Evolutionary conservation across 495 filamentous ascomycete genomes (phyloP).

Genomic region (Pseudevernia furfuracea): DNA sequence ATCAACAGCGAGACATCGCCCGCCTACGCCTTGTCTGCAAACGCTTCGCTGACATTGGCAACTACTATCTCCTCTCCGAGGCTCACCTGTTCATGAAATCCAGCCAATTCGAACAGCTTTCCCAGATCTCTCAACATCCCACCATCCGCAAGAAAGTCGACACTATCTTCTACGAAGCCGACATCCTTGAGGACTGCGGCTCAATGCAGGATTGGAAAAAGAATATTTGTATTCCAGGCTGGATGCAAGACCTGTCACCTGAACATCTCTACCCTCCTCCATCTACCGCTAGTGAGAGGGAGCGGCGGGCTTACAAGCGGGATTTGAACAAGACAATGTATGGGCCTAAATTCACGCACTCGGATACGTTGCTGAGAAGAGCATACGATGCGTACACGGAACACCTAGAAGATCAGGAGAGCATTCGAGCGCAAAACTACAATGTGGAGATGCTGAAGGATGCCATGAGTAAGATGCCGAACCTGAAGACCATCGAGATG

Average conservation of each 20-base stretch:
- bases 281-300: not conserved
- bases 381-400: not conserved
- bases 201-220: constrained; percentile 1
- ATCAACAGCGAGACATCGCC: not conserved
- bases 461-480: not conserved
- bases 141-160: not conserved
- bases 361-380: not conserved
- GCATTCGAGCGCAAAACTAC: not conserved
- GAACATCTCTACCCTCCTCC: not conserved
- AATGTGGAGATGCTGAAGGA: not conserved
- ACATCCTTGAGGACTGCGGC: not conserved
- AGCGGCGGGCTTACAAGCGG: not conserved
- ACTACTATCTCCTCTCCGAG: not conserved
- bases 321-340: not conserved
- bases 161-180: constrained; percentile 8
- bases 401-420: not conserved
- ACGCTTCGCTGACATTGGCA: not conserved
- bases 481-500: constrained; percentile 8
- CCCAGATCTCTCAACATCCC: constrained; percentile 7
- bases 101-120: constrained; percentile 4
- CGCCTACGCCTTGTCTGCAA: constrained; percentile 1
- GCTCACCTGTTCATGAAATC: not conserved
- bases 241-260: not conserved
- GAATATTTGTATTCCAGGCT: no score
- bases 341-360: not conserved